Percentiles rank a stretch among this genome's conserved stretches.
phyloP scores from a whole-genome alignment of 345 rosid genomes.

The Citrus australasica region DNA sequence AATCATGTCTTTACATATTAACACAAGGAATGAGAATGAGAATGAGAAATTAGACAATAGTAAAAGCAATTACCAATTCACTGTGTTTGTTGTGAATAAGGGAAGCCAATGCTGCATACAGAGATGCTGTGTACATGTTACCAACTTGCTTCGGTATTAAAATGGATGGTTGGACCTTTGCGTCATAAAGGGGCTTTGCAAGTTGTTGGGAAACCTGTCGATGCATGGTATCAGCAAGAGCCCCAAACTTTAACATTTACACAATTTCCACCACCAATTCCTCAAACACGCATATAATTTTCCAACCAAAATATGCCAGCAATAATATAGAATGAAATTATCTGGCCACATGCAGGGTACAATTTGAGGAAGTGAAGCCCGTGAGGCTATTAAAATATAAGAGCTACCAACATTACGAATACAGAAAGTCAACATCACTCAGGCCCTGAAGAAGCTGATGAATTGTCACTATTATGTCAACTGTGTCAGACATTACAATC shows the following conservation, averaged over 20 bases:
- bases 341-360: background rate
- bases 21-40: background rate
- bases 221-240: conserved; percentile 24
- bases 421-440: background rate
- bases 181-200: conserved; percentile 83
- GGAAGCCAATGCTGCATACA: conserved; percentile 93
- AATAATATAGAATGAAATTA: background rate
- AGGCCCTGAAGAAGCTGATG: background rate
- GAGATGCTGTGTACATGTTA: conserved; percentile 98
- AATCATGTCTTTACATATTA: background rate
- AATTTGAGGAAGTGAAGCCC: background rate
- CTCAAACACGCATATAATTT: background rate
- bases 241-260: background rate
- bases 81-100: conserved; percentile 74
- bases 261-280: background rate
- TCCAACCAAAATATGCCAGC: background rate
- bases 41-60: background rate
- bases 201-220: conserved; percentile 83
- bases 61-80: conserved; percentile 57
- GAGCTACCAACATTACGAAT: background rate
- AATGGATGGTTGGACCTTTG: conserved; percentile 85
- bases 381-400: background rate
- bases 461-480: background rate
- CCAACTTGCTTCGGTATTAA: conserved; percentile 97
- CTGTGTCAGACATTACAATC: background rate